Evolutionary conservation across 495 filamentous ascomycete genomes (phyloP), one percentile per base, ranked within the genome.

Genomic region (Hyaloscypha hepaticicola): DNA sequence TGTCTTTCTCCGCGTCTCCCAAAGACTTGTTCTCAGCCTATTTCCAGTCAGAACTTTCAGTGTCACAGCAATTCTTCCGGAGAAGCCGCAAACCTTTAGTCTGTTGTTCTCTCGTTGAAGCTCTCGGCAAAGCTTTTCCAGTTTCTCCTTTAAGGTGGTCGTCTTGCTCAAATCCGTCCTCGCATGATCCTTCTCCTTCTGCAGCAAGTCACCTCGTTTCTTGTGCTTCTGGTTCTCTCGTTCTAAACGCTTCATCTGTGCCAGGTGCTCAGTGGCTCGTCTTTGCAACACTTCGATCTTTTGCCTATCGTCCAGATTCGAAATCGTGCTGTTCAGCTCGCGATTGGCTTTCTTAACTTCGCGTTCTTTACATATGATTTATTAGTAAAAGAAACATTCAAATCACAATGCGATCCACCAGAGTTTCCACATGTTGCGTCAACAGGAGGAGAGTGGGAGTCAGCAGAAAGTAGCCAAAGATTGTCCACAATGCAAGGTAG

Each of bases 51-150:
- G 66, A 28, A 58, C 24, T 41, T 29, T 63, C 27, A 53, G 52
- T 28, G 4, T 19, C 22, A 63, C 59, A 55, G 28, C 7, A 45
- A 2, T n/a, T 9, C 24, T 33, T 27, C 38, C 45, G 22, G 27
- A 41, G 11, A n/a, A 4, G 25, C 2, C 58, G 63, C 72, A 76
- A 73, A 96, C 93, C 88, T 98, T 98, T 21, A 99, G 82, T 74
- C 93, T 91, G 74, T 98, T 97, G 75, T 98, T 98, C 73, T 99
- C 96, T 70, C 91, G 90, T 49, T 93, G 92, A 34, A 97, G 79
- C 71, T 98, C 94, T 33, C 95, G 80, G 68, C 92, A 96, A 48
- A 98, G 79, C 72, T 97, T 98, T 73, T 98, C 96, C 45, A 98
- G 79, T 76, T 97, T 97, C 66, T 96, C 91, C 74, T 93, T 96